These are phyloP conservation scores for Xylariaceae sp. DNA, from an alignment of 2,329 filamentous ascomycete species.

Conservation along the genomic window DNA sequence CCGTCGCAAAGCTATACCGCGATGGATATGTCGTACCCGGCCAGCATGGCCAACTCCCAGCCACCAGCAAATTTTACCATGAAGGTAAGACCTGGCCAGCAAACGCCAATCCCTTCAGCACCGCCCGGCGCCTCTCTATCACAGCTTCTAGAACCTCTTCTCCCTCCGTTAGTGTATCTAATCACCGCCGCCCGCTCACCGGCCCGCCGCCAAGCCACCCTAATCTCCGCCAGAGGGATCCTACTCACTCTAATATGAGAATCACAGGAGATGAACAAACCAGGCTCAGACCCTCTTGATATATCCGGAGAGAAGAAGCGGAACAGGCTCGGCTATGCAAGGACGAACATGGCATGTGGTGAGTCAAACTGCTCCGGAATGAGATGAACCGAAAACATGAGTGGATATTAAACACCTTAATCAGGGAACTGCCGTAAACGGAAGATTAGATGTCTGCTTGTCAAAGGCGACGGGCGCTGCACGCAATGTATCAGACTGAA, in stretches of 20 bases:
- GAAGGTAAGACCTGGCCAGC: constrained; percentile 33
- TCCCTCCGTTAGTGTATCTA: no score
- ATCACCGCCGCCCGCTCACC: no score
- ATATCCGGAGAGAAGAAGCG: constrained; percentile 55
- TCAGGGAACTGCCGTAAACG: constrained; percentile 84
- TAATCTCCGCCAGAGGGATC: no score
- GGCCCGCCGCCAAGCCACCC: no score
- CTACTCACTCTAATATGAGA: constrained; percentile 46
- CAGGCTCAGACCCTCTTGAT: constrained; percentile 35
- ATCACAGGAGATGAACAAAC: constrained; percentile 38
- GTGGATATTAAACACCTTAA: constrained; percentile 18
- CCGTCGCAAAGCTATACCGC: constrained; percentile 40
- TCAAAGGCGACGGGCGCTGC: constrained; percentile 72
- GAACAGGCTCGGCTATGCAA: constrained; percentile 93
- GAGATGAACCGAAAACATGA: not conserved
- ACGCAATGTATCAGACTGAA: constrained; percentile 90
- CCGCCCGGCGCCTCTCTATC: constrained; percentile 22
- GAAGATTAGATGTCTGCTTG: constrained; percentile 86
- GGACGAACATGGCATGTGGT: constrained; percentile 94
- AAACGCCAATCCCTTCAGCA: constrained; percentile 24
- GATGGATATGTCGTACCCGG: constrained; percentile 40
- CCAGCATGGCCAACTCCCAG: constrained; percentile 35
- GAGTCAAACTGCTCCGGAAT: constrained; percentile 42
- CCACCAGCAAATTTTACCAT: constrained; percentile 27
- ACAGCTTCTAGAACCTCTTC: constrained; percentile 30